phyloP scores from a whole-genome alignment of 164 flowering plant genomes.

The Stephania japonica region DNA sequence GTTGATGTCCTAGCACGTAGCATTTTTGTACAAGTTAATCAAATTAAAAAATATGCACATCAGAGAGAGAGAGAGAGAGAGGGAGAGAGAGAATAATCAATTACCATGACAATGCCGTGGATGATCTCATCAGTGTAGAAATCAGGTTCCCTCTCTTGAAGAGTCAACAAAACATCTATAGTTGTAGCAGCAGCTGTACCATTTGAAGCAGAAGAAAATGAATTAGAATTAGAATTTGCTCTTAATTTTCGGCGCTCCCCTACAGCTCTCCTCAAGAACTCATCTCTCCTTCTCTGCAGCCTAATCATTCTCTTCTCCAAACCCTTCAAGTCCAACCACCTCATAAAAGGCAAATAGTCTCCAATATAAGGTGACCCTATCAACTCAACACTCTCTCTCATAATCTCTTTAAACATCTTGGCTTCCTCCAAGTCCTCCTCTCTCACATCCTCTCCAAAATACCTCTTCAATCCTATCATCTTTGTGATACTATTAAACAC shows the following conservation, averaged over 20 bases:
- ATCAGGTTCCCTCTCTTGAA: conserved; percentile 5
- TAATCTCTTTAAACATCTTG: conserved; percentile 6
- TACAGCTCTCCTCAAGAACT: conserved; percentile 11
- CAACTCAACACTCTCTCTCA: conserved; percentile 6
- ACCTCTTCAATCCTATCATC: conserved; percentile 42
- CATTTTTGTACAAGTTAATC: too few species aligned
- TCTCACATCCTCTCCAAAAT: conserved; percentile 19
- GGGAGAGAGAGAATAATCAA: not conserved
- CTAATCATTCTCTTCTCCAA: conserved; percentile 14
- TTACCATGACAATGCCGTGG: not conserved
- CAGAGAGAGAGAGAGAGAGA: not conserved
- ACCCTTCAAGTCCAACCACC: conserved; percentile 18
- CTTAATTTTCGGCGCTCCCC: conserved; percentile 7
- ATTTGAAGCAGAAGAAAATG: not conserved
- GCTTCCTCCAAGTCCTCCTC: conserved; percentile 2
- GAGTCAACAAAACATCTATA: not conserved
- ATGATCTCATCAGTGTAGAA: conserved; percentile 5
- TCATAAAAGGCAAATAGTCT: conserved; percentile 13
- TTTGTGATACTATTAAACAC: conserved; percentile 31
- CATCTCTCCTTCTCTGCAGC: conserved; percentile 9
- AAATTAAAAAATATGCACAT: not conserved
- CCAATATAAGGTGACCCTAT: conserved; percentile 8
- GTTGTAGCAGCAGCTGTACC: not conserved
- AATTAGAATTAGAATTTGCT: not conserved
- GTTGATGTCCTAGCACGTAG: too few species aligned